Evolutionary conservation across 805 yeast genomes (phyloP).

Genomic region (Starmerella ratchasimensis): DNA sequence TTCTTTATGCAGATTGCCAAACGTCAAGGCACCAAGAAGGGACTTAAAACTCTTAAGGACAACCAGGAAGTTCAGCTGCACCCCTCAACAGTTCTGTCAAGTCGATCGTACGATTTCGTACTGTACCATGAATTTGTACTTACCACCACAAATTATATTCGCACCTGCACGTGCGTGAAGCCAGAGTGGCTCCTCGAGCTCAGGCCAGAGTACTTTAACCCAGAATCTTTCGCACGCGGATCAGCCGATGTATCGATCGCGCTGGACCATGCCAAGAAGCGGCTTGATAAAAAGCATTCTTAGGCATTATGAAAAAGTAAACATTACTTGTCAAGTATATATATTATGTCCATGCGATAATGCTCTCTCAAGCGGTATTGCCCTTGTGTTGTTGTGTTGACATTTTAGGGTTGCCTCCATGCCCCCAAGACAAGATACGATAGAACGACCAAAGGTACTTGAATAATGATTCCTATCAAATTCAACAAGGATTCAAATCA

Average conservation of each 20-base stretch:
- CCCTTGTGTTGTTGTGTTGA: no score
- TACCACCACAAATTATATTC: constrained; percentile 82
- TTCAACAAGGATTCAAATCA: no score
- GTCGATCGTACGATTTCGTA: constrained; percentile 86
- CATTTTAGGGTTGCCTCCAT: no score
- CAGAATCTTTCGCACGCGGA: constrained; percentile 50
- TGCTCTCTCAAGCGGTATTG: no score
- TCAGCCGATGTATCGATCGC: constrained; percentile 62
- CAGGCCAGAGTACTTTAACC: constrained; percentile 58
- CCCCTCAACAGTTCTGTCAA: constrained; percentile 72
- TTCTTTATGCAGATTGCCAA: constrained; percentile 98
- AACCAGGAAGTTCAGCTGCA: constrained; percentile 91
- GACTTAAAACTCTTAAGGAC: constrained; percentile 85
- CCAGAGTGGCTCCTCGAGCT: constrained; percentile 86
- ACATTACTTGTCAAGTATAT: no score
- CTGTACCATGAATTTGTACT: constrained; percentile 89
- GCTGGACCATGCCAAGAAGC: constrained; percentile 40
- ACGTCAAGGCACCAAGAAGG: constrained; percentile 50
- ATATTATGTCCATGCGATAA: no score
- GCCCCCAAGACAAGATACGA: no score
- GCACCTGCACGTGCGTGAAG: constrained; percentile 81
- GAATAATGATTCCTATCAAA: no score
- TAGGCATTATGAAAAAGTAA: no score
- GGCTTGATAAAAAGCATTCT: constrained; percentile 13
- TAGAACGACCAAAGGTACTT: no score